Percentiles rank a stretch among this genome's conserved stretches.
Evolutionary conservation across 305 asterid genomes (phyloP).

Genomic region (Rubia balearica): DNA sequence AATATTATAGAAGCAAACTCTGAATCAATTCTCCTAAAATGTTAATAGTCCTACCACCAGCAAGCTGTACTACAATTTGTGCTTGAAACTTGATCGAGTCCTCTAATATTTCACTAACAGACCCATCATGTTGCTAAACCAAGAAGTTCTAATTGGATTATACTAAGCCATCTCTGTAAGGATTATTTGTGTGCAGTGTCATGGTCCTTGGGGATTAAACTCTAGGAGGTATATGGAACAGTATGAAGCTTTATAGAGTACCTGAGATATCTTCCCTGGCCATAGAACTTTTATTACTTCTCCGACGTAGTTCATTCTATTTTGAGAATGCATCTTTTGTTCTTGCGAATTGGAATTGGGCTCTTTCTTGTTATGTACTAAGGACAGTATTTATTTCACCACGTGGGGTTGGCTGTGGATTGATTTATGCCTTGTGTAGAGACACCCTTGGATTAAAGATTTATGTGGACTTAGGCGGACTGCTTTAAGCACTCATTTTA

Average conservation of each 20-base stretch:
- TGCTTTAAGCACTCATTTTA: background rate
- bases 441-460: background rate
- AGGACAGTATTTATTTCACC: background rate
- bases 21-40: background rate
- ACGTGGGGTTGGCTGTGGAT: background rate
- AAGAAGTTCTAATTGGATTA: background rate
- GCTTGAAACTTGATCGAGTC: background rate
- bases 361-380: background rate
- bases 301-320: background rate
- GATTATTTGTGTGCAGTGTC: background rate
- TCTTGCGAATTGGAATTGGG: background rate
- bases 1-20: too few relatives aligned
- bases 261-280: background rate
- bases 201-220: background rate
- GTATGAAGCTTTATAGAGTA: background rate
- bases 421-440: background rate
- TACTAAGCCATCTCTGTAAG: background rate
- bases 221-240: background rate
- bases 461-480: background rate
- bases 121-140: too few relatives aligned
- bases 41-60: background rate
- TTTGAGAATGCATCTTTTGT: background rate
- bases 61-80: background rate
- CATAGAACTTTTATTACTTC: background rate
- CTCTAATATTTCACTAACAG: background rate